Evolutionary conservation across 2,329 filamentous ascomycete genomes (phyloP).

Genomic region (Exophiala alcalophila): DNA sequence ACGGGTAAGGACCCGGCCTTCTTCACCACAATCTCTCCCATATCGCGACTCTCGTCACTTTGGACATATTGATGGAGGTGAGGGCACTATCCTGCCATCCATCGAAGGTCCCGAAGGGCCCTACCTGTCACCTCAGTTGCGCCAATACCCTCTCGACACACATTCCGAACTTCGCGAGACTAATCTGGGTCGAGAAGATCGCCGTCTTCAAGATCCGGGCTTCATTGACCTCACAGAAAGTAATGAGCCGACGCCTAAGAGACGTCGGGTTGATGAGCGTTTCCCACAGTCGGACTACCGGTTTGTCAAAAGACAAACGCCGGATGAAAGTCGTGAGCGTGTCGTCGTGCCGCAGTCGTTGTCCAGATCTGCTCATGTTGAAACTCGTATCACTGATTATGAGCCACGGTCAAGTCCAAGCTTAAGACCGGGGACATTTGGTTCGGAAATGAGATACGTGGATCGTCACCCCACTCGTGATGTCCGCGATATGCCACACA

Average conservation of each 20-base stretch:
- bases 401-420: conserved; percentile 12
- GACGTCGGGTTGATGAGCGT: conserved; percentile 19
- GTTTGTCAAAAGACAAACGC: conserved; percentile 13
- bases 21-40: conserved; percentile 18
- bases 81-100: conserved; percentile 26
- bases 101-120: conserved; percentile 27
- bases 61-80: conserved; percentile 18
- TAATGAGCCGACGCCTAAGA: conserved; percentile 14
- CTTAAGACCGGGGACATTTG: conserved; percentile 5
- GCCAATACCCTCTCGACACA: conserved; percentile 20
- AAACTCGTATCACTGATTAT: conserved; percentile 14
- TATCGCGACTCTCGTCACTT: conserved; percentile 11
- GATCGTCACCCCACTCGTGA: conserved; percentile 13
- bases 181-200: conserved; percentile 13
- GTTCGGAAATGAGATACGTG: conserved; percentile 12
- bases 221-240: conserved; percentile 13
- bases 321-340: conserved; percentile 10
- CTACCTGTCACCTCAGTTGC: conserved; percentile 18
- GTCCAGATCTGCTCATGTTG: conserved; percentile 2
- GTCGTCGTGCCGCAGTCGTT: conserved; percentile 12
- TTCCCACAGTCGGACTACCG: conserved; percentile 6
- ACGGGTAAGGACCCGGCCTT: conserved; percentile 20
- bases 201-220: conserved; percentile 5
- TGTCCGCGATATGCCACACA: conserved; percentile 8
- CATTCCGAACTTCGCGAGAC: conserved; percentile 17